Base-by-base conservation (phyloP, 2,329 filamentous ascomycete species). In the Aspergillus calidoustus region DNA sequence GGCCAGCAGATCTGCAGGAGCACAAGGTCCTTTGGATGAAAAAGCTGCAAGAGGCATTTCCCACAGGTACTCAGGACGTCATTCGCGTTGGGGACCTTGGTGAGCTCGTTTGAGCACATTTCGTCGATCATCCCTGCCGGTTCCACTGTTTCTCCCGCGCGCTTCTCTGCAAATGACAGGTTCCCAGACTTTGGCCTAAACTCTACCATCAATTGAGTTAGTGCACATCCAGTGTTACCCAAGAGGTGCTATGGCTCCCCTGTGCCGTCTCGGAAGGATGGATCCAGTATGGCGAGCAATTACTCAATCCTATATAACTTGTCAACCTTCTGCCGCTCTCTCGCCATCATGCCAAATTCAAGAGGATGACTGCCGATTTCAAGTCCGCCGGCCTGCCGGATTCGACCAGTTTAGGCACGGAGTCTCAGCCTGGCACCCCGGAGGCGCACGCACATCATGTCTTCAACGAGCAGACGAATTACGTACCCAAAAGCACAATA, bases 381-480 rank as follows among this genome's bases (percentile, higher is more conserved):
- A 65, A 47, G 25, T 43, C 46, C 49, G 47, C 25, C 15, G 51
- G n/a, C 23, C 60, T 22, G 48, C 30, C 50, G 51, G 57, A 28
- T 28, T 59, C 23, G 52, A 61, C 46, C 43, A 54, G 50, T 17
- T 50, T 54, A 9, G 52, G 22, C 17, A 44, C 57, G 5, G 52
- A 28, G 9, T 30, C 60, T n/a, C 28, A n/a, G 28, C 13, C 41
- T 6, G 41, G 8, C 15, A 38, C 30, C 17, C 50, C 55, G 54
- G 69, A 62, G 19, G 28, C 67, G 22, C 19, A 52, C 5, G 28
- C 67, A 23, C 19, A 52, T 7, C 59, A 63, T 60, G 46, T 62
- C 22, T 84, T 86, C 72, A 85, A 83, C 47, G 83, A 86, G 64
- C 83, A 86, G 69, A 85, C 83, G 17, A 84, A 85, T 64, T 86